Percentiles rank a stretch among this genome's conserved stretches.
These are phyloP conservation scores for Pseudopyricularia cyperi DNA, from an alignment of 2,329 filamentous ascomycete species.

Conservation along the genomic window DNA sequence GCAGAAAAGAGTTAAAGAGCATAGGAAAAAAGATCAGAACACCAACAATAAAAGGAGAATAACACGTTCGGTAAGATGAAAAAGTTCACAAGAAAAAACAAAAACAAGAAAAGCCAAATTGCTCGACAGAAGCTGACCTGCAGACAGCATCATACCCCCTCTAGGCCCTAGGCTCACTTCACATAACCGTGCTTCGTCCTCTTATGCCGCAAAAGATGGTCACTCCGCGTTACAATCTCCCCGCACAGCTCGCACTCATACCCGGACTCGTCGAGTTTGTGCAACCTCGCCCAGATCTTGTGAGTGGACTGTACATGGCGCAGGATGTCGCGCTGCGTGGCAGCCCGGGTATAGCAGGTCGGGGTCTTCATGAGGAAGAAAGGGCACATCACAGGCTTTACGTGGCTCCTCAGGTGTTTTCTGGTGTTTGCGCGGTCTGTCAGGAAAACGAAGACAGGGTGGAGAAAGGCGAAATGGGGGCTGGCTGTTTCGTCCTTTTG, in stretches of 20 bases:
- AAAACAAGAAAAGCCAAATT: background rate
- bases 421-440: background rate
- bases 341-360: background rate
- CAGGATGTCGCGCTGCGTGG: background rate
- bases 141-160: background rate
- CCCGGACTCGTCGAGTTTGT: background rate
- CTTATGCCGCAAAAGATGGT: background rate
- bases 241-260: background rate
- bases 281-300: background rate
- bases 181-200: background rate
- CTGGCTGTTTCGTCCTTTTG: background rate
- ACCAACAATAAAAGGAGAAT: background rate
- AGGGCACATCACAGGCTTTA: background rate
- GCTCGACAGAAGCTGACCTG: background rate
- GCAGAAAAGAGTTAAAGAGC: too few relatives aligned
- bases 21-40: too few relatives aligned
- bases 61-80: background rate
- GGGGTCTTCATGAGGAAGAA: background rate
- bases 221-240: background rate
- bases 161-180: background rate
- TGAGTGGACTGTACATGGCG: background rate
- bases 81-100: background rate
- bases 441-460: background rate
- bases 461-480: background rate
- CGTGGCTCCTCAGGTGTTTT: background rate